These are phyloP conservation scores for Acer saccharum DNA, from an alignment of 345 rosid genomes.

Conservation along the genomic window DNA sequence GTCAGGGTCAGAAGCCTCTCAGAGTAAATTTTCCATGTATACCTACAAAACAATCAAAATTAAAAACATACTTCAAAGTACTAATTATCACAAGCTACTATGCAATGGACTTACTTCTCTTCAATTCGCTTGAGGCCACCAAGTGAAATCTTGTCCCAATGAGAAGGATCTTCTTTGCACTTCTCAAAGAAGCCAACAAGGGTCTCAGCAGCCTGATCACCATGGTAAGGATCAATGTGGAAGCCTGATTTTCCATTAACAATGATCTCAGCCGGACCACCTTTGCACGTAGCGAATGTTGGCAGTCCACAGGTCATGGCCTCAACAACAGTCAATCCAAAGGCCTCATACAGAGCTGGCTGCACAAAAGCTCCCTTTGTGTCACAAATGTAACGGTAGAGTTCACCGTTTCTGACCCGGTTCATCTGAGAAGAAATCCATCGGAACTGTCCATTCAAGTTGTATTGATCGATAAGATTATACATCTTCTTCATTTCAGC, in stretches of 20 bases:
- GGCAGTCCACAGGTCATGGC: conserved; percentile 92
- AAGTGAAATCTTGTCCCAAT: conserved; percentile 74
- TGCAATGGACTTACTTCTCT: conserved; percentile 62
- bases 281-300: conserved; percentile 83
- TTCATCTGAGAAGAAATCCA: conserved; percentile 97
- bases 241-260: conserved; percentile 83
- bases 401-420: conserved; percentile 79
- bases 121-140: conserved; percentile 81
- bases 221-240: conserved; percentile 93
- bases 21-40: conserved; percentile 90
- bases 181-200: conserved; percentile 75
- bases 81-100: not conserved
- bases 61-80: too few species aligned
- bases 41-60: conserved; percentile 39
- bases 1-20: conserved; percentile 84
- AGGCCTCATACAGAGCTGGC: conserved; percentile 85
- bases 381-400: conserved; percentile 78
- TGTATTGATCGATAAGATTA: conserved; percentile 58
- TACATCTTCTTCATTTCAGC: conserved; percentile 93
- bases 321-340: conserved; percentile 87
- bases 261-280: conserved; percentile 97
- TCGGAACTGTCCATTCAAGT: conserved; percentile 74
- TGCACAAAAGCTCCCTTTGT: conserved; percentile 87
- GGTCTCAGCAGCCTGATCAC: conserved; percentile 71
- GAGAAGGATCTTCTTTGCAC: conserved; percentile 61